Base-by-base conservation (phyloP, 2,329 filamentous ascomycete genomes). In the Venturiaceae sp. region DNA sequence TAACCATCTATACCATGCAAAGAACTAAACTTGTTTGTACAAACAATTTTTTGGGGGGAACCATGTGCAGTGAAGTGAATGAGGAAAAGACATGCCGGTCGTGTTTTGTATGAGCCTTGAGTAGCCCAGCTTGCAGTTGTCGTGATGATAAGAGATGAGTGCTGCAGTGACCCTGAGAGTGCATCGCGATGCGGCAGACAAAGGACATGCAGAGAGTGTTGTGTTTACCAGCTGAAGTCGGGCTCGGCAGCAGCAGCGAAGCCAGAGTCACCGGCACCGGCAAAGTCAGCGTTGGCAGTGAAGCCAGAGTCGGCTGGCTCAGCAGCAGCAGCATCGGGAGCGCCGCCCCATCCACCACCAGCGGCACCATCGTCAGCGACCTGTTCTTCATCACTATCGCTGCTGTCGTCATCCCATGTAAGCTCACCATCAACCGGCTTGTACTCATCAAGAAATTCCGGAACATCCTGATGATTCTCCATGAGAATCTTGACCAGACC, bases 401-500 rank as follows among this genome's bases (percentile, higher is more conserved):
- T 32, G 34, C 36, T 47, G 6, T 83, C 77, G 37, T 85, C 82
- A 21, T 82, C 73, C 62, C 81, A 84, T 5, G 81, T 71, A 33
- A 60, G 69, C 64, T 75, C 72, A 0, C 73, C 74, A 1, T 80
- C 79, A 60, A 85, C 80, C 0, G 87, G 86, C 58, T 83, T 74
- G 68, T 83, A 84, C 0, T 76, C 63, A 63, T 86, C 69, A 0
- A 97, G 80, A 68, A 97, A 97, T 0, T 95, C 88, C 0, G 94
- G 94, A 28, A 99, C 74, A 0, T 77, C 73, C 72, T 96, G 90
- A 5, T 84, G 79, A 5, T 84, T 88, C 73, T 97, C 92, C 0
- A 95, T 67, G 0, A 99, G 78, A 5, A 90, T 84, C 69, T 92
- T 91, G 37, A 90, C 88, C 0, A 99, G 77, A 1, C 87, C 83